Evolutionary conservation across 768 basidiomycete genomes (phyloP), one percentile per base, ranked within the genome.

Genomic region (Lactarius akahatsu): DNA sequence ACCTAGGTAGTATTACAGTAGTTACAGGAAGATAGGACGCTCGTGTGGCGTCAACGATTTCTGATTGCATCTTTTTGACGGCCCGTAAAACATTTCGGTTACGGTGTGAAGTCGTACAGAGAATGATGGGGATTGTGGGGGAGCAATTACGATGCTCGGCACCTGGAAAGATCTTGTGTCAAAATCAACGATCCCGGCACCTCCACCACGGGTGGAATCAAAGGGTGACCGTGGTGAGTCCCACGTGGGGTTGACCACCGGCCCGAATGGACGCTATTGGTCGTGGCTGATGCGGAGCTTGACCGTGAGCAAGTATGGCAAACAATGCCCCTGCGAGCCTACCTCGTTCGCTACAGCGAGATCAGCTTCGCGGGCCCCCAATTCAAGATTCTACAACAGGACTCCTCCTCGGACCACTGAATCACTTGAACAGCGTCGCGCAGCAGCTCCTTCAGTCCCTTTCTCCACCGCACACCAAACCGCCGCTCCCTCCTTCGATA

Each of bases 361-460:
- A 59, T 30, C 59, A 62, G 40, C n/a, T 23, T 18, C 55, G 32
- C 3, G 61, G 56, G 11, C n/a, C 45, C 16, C 55, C 11, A 11
- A 20, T 41, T 63, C 18, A 68, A 69, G 15, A 66, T 68, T 85
- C 87, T 7, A 90, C 89, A 84, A 85, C 88, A 11, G 78, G 82
- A 34, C 80, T 82, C 30, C 80, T 93, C 36, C 81, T 89, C 20
- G 77, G 76, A 4, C 90, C 91, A 1, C 78, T 92, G 62, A 80
- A 83, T 43, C 79, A 87, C 13, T 76, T 91, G 30, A 86, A 89
- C 59, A 69, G 80, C 0, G 80, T 94, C 20, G 83, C 91, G 0
- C 86, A 86, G 66, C 82, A 83, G 0, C 82, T 94, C 38, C 90
- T 93, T 73, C 81, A 85, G 59, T 89, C 91, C 9, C 77, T 93